A percentile compares a stretch with the other conserved stretches of the same genome.
Evolutionary conservation across 768 basidiomycete species (phyloP).

Genomic region (Mycena capillaripes): DNA sequence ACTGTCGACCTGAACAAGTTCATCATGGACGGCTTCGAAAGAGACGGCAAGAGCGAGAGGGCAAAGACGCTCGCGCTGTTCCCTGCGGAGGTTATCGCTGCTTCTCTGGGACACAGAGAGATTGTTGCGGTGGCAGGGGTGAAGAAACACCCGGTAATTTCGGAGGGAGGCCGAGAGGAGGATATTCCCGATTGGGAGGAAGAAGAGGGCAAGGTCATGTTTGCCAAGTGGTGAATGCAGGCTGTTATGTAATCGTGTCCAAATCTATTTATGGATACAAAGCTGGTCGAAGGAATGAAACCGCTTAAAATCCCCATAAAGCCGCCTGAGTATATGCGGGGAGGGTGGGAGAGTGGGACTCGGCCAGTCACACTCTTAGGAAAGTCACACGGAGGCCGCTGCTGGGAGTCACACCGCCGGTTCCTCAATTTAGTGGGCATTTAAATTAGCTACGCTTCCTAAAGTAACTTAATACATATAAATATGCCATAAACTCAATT

Average conservation of each 20-base stretch:
- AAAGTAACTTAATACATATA: too few relatives aligned
- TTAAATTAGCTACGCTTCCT: too few relatives aligned
- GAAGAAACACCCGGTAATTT: constrained; percentile 14
- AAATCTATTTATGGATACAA: too few relatives aligned
- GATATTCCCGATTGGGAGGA: constrained; percentile 21
- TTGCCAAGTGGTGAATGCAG: constrained; percentile 22
- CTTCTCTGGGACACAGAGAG: constrained; percentile 15
- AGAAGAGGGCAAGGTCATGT: constrained; percentile 24
- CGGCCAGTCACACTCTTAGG: too few relatives aligned
- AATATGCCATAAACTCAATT: too few relatives aligned
- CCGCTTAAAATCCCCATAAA: too few relatives aligned
- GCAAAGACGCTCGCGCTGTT: constrained; percentile 14
- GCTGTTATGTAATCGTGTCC: neutral
- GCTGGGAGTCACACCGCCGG: too few relatives aligned
- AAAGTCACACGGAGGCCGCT: too few relatives aligned
- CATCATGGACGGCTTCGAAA: constrained; percentile 17
- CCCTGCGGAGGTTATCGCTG: constrained; percentile 15
- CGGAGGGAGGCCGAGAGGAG: constrained; percentile 11
- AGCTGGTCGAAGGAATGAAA: too few relatives aligned
- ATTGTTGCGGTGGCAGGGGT: constrained; percentile 15
- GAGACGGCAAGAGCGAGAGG: constrained; percentile 17
- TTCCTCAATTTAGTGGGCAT: too few relatives aligned
- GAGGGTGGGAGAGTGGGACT: too few relatives aligned
- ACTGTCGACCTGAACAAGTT: constrained; percentile 12
- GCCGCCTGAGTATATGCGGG: too few relatives aligned